Conservation (phyloP, 1,284 basidiomycete genomes). For the Bondarzewia mesenterica region DNA sequence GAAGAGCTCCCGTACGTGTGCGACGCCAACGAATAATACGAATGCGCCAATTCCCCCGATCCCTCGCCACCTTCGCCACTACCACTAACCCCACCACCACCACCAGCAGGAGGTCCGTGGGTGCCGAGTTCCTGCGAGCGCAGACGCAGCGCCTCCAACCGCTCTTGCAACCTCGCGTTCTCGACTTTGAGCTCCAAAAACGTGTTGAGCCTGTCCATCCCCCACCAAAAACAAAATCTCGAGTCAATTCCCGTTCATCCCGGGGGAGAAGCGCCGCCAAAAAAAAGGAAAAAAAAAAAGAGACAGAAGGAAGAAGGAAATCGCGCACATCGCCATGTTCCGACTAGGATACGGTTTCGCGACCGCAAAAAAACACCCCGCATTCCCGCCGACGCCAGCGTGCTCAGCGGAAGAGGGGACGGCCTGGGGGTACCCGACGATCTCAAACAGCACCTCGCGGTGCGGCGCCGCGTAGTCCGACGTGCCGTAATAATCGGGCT, state of each 20-base stretch:
- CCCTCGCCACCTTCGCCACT: no score
- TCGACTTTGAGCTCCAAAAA: slow-evolving; percentile 74
- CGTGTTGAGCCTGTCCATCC: slow-evolving; percentile 53
- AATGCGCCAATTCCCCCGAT: no score
- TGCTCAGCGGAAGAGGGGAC: no score
- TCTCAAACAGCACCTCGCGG: slow-evolving; percentile 61
- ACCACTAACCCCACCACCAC: no score
- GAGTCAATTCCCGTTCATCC: not conserved
- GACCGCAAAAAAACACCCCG: slow-evolving; percentile 59
- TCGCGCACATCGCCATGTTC: slow-evolving; percentile 63
- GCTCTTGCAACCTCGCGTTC: slow-evolving; percentile 60
- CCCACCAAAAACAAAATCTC: not conserved
- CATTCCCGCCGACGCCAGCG: slow-evolving; percentile 16
- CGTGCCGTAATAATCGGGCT: slow-evolving; percentile 19
- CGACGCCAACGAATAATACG: slow-evolving; percentile 6
- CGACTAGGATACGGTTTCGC: slow-evolving; percentile 74
- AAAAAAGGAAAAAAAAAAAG: not conserved
- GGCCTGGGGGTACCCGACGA: slow-evolving; percentile 61
- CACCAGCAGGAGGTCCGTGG: no score
- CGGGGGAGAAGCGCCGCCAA: not conserved
- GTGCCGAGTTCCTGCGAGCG: slow-evolving; percentile 13
- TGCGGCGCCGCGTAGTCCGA: slow-evolving; percentile 18
- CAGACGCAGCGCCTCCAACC: slow-evolving; percentile 35
- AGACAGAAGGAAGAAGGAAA: slow-evolving; percentile 5
- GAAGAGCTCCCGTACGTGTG: slow-evolving; percentile 6